phyloP scores from a whole-genome alignment of 1,284 basidiomycete genomes.

The Ceratorhiza oryzae-sativae region DNA sequence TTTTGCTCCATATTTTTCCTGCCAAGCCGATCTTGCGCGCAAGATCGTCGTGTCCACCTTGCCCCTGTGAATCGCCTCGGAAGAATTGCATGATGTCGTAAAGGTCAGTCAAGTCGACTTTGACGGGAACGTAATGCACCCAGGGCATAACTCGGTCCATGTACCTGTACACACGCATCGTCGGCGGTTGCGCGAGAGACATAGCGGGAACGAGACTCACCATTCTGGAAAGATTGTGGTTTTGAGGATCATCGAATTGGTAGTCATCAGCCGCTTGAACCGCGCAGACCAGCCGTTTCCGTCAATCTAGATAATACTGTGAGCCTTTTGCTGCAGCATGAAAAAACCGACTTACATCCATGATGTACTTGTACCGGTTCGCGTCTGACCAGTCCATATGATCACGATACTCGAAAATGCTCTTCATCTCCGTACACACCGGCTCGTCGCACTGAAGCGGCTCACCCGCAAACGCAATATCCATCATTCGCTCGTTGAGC shows the following conservation, averaged over 20 bases:
- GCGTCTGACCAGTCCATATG: conserved; percentile 57
- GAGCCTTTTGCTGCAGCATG: background rate
- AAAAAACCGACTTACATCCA: conserved; percentile 59
- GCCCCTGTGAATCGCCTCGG: conserved; percentile 57
- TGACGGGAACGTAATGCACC: conserved; percentile 69
- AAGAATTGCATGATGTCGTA: conserved; percentile 64
- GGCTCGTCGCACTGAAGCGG: conserved; percentile 57
- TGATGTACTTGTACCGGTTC: conserved; percentile 68
- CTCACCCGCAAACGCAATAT: conserved; percentile 63
- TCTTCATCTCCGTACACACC: conserved; percentile 56
- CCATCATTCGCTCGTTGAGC: conserved; percentile 62
- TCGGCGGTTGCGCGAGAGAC: background rate
- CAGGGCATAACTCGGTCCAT: conserved; percentile 59
- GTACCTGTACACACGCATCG: conserved; percentile 47
- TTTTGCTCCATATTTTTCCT: conserved; percentile 66
- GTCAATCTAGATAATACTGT: conserved; percentile 49
- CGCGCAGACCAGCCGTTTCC: conserved; percentile 76
- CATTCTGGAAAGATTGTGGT: conserved; percentile 71
- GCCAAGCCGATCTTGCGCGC: conserved; percentile 63
- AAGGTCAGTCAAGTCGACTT: conserved; percentile 61
- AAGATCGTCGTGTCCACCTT: conserved; percentile 61
- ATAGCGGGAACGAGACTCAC: conserved; percentile 50
- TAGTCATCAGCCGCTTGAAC: conserved; percentile 69
- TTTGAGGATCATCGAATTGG: conserved; percentile 69
- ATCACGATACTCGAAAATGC: conserved; percentile 58